Evolutionary conservation across 805 yeast genomes (phyloP).

Genomic region (Metschnikowia matae): DNA sequence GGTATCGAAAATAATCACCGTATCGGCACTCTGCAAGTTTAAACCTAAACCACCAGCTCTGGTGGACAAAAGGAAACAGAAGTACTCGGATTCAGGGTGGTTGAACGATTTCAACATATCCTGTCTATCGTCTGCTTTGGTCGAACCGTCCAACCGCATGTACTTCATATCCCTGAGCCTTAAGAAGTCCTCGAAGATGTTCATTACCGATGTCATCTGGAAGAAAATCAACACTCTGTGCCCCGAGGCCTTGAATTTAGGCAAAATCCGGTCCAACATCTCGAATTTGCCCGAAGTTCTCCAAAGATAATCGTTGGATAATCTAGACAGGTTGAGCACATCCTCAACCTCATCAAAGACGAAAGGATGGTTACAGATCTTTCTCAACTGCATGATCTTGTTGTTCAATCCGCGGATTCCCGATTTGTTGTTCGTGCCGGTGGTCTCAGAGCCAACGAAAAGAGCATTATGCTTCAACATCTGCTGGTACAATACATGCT

Average conservation of each 20-base stretch:
- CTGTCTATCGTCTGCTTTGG: slow-evolving; percentile 82
- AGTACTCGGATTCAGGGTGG: slow-evolving; percentile 71
- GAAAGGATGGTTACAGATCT: slow-evolving; percentile 84
- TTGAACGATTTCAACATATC: slow-evolving; percentile 68
- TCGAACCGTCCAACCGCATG: slow-evolving; percentile 75
- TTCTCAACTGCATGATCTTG: slow-evolving; percentile 80
- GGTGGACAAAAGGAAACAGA: slow-evolving; percentile 74
- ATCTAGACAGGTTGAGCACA: slow-evolving; percentile 57
- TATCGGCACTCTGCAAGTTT: slow-evolving; percentile 83
- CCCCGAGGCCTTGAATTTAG: slow-evolving; percentile 69
- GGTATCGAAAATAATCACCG: slow-evolving; percentile 80
- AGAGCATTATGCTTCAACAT: slow-evolving; percentile 70
- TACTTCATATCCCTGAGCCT: slow-evolving; percentile 64
- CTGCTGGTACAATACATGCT: slow-evolving; percentile 66
- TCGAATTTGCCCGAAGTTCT: slow-evolving; percentile 80
- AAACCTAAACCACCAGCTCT: slow-evolving; percentile 90
- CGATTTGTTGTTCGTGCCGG: slow-evolving; percentile 46
- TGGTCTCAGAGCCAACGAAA: slow-evolving; percentile 60
- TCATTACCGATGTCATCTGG: slow-evolving; percentile 90
- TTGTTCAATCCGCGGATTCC: slow-evolving; percentile 78
- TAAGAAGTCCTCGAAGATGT: slow-evolving; percentile 81
- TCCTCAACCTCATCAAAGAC: slow-evolving; percentile 81
- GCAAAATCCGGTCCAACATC: slow-evolving; percentile 66
- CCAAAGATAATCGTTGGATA: slow-evolving; percentile 67
- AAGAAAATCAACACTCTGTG: slow-evolving; percentile 79